These are phyloP conservation scores for Pochonia chlamydosporia DNA, from an alignment of 2,329 filamentous ascomycete species.

Conservation along the genomic window DNA sequence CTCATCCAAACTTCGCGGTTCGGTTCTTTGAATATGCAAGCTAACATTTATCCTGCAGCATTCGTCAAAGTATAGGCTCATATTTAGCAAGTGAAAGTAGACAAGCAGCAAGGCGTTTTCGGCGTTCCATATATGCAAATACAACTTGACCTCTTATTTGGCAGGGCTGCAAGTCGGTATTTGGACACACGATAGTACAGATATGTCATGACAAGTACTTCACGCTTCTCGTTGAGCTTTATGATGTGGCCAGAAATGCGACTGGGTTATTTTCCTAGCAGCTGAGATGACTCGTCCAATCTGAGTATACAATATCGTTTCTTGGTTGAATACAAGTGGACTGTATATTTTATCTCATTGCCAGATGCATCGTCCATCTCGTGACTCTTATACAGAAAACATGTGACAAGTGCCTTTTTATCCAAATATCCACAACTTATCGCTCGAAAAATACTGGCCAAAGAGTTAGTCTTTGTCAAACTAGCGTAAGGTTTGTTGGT, in stretches of 20 bases:
- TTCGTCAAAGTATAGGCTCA: constrained; percentile 10
- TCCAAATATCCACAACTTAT: too few relatives aligned
- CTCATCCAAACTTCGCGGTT: background rate
- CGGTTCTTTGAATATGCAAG: background rate
- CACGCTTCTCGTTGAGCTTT: background rate
- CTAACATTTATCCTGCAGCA: constrained; percentile 6
- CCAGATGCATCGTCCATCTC: too few relatives aligned
- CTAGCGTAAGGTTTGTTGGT: too few relatives aligned
- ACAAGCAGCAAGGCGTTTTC: background rate
- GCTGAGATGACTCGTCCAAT: too few relatives aligned
- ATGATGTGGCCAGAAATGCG: background rate
- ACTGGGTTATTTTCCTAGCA: background rate
- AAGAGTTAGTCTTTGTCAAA: background rate
- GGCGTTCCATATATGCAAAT: too few relatives aligned
- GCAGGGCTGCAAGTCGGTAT: background rate
- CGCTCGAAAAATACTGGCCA: constrained; percentile 4
- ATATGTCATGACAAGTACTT: background rate
- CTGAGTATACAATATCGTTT: too few relatives aligned
- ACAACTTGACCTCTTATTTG: background rate
- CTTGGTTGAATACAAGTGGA: too few relatives aligned
- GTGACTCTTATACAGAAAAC: too few relatives aligned
- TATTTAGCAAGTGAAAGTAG: background rate
- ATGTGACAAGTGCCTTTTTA: too few relatives aligned
- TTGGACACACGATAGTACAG: background rate
- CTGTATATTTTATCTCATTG: too few relatives aligned